These are phyloP conservation scores for Penicillium pulvis DNA, from an alignment of 495 filamentous ascomycete genomes.

Conservation along the genomic window DNA sequence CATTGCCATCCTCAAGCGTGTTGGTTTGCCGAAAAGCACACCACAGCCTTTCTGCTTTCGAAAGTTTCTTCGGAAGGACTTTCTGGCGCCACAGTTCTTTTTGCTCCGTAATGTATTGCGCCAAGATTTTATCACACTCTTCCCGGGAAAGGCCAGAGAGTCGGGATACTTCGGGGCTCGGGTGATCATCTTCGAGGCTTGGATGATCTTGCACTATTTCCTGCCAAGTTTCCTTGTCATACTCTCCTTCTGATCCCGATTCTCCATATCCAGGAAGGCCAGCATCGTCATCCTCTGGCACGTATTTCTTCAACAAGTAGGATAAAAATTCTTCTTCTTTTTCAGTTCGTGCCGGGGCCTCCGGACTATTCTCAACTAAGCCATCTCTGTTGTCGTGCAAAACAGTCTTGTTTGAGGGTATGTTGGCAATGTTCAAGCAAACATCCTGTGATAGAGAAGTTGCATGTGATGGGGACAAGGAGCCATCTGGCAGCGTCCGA, in stretches of 20 bases:
- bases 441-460: neutral
- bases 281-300: conserved; percentile 47
- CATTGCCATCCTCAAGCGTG: too few relatives aligned
- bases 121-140: neutral
- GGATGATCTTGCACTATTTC: conserved; percentile 24
- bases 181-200: neutral
- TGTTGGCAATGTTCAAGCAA: neutral
- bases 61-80: neutral
- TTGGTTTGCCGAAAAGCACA: neutral
- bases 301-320: conserved; percentile 50
- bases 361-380: neutral
- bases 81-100: conserved; percentile 25
- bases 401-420: neutral
- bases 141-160: neutral
- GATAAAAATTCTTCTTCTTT: conserved; percentile 6
- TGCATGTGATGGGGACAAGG: neutral
- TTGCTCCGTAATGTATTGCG: conserved; percentile 51
- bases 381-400: neutral
- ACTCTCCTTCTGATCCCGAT: conserved; percentile 58
- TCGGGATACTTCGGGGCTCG: neutral
- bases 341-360: neutral
- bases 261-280: conserved; percentile 66
- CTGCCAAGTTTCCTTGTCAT: conserved; percentile 57
- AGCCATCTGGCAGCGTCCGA: neutral
- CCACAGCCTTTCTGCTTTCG: neutral